These are phyloP conservation scores for Paecilomyces fulvus DNA, from an alignment of 2,329 filamentous ascomycete species.

Conservation along the genomic window DNA sequence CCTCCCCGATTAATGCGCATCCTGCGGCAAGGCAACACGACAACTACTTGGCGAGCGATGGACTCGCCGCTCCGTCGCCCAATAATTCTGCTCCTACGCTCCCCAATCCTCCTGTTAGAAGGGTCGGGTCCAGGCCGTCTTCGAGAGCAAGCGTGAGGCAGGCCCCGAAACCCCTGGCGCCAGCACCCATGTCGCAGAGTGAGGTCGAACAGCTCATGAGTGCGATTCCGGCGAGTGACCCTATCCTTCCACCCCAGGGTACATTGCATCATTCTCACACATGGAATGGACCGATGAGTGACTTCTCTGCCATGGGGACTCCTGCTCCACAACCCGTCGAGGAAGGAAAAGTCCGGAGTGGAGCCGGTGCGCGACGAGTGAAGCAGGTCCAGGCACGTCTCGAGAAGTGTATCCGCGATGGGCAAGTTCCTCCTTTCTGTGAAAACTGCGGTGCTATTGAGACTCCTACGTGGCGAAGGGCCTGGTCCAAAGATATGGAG, in stretches of 20 bases:
- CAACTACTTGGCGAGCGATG: conserved; percentile 12
- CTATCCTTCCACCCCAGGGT: conserved; percentile 22
- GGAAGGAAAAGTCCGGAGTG: conserved; percentile 36
- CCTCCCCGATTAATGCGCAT: conserved; percentile 18
- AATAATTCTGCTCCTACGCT: conserved; percentile 15
- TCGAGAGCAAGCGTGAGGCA: conserved; percentile 28
- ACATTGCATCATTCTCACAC: conserved; percentile 35
- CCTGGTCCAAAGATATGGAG: conserved; percentile 68
- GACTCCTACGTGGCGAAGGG: conserved; percentile 92
- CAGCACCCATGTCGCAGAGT: conserved; percentile 27
- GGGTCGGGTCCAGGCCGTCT: conserved; percentile 26
- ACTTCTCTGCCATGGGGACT: conserved; percentile 34
- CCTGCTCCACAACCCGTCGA: conserved; percentile 21
- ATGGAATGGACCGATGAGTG: conserved; percentile 37
- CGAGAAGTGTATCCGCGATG: conserved; percentile 57
- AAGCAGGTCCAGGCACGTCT: conserved; percentile 53
- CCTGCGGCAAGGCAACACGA: conserved; percentile 14
- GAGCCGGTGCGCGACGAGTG: conserved; percentile 54
- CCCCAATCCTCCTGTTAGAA: conserved; percentile 19
- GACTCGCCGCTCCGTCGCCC: conserved; percentile 9
- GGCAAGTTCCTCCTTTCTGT: conserved; percentile 81
- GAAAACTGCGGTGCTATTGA: conserved; percentile 91
- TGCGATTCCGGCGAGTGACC: conserved; percentile 44
- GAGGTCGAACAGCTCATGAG: conserved; percentile 23
- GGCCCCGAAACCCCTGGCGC: conserved; percentile 29